Base-by-base conservation (phyloP, 768 basidiomycete genomes). In the Agrocybe chaxingu region DNA sequence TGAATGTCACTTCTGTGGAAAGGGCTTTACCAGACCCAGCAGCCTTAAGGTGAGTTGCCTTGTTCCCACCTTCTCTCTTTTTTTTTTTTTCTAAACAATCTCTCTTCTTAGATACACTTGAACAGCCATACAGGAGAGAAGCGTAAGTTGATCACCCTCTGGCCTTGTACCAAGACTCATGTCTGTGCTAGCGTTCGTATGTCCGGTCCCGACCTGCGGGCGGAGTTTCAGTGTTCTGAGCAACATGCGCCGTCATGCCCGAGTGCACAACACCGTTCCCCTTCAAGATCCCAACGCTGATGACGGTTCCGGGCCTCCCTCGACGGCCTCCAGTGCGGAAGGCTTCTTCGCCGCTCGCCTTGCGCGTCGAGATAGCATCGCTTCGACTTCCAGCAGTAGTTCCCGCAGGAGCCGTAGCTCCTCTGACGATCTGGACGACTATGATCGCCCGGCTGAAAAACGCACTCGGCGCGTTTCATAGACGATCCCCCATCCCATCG, bases 91-190 rank as follows among this genome's bases (percentile, higher is more conserved):
- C 48, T 50, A 32, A 42, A 33, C 34, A 39, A 12, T 13, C 37
- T 50, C 42, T n/a, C 34, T 42, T 45, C n/a, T 12, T 52, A 91
- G 89, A 91, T 89, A 56, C 89, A 92, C 66, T 67, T 87, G 55
- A 89, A 92, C 55, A 89, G 87, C 58, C 89, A 92, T 66, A 90
- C 88, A 0, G 89, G 88, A 55, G 87, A 88, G 66, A 90, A 86
- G 72, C 89, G 89, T 91, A 63, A 74, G 85, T 73, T 19, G 24
- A 24, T 24, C 32, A 41, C 43, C 47, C 48, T 10, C 42, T 51
- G 38, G 32, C 41, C 47, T 40, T 50, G 37, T 42, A 43, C 48
- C 13, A 52, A 45, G 34, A 61, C 56, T 53, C 40, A 49, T 46
- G 42, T 52, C 40, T 51, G 53, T 50, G 12, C 42, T 51, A 91